Evolutionary conservation across 371 early-diverging fungal genomes (phyloP), one percentile per base, ranked within the genome.

Genomic region (Mortierella sp.): DNA sequence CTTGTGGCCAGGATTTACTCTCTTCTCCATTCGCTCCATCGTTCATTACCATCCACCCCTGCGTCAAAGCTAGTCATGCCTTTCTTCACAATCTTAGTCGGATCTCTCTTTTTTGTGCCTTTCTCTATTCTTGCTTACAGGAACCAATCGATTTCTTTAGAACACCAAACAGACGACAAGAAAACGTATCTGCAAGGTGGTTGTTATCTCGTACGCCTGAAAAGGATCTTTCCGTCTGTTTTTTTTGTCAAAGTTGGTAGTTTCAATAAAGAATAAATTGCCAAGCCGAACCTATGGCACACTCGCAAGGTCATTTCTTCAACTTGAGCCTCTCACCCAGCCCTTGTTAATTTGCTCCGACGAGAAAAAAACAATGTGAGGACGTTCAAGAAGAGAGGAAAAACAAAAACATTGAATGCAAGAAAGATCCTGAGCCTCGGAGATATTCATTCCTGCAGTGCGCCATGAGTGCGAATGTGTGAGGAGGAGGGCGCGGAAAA

Each of bases 111-210:
- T 16, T 59, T 28, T 31, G 14, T n/a, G n/a, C n/a, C 1, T 28
- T 26, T 31, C 31, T 55, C 28, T 13, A 2, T 10, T 9, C 48
- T 28, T 31, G 34, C 59, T 31, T 31, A 5, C 19, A 31, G 16
- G 31, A 59, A 31, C 59, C 59, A 59, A 59, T 59, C 59, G 31
- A 59, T 31, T 59, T 59, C 59, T 31, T 59, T 31, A 31, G 59
- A 31, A 53, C 13, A 16, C 59, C 34, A 59, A 59, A 14, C 34
- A 59, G 31, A 59, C 31, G 34, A 19, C 5, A n/a, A 26, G 10
- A n/a, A n/a, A 8, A 24, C 24, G 5, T 13, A 28, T 28, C 28
- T 13, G 57, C 28, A 57, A 57, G 3, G 43, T 43, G 55, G 57
- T 57, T 57, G 57, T 57, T 57, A 57, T 57, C 57, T 57, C 28